Percentiles rank a stretch among this genome's conserved stretches.
Evolutionary conservation across 306 rosid species (phyloP).

Genomic region (Cicer pinnatifidum): DNA sequence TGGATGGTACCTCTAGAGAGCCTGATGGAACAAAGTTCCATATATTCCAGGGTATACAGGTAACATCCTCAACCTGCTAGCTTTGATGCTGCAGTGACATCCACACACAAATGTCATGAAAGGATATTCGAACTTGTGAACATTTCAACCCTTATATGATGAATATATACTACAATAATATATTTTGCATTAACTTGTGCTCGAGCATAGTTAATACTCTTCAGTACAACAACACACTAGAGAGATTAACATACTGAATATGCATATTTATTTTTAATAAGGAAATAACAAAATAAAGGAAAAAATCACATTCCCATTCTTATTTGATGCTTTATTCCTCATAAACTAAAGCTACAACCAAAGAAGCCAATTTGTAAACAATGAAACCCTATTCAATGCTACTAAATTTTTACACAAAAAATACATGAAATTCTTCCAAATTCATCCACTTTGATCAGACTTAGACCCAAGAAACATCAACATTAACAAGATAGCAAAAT

Average conservation of each 20-base stretch:
- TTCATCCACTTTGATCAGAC: neutral
- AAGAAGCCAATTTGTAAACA: slow-evolving; percentile 16
- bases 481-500: neutral
- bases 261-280: neutral
- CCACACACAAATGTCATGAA: slow-evolving; percentile 17
- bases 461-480: neutral
- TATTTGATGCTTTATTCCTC: slow-evolving; percentile 13
- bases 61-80: slow-evolving; percentile 30
- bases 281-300: neutral
- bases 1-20: slow-evolving; percentile 34
- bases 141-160: neutral
- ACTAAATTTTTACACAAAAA: slow-evolving; percentile 8
- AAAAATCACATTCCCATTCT: neutral
- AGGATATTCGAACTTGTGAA: neutral
- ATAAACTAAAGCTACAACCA: neutral
- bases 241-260: slow-evolving; percentile 1
- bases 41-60: slow-evolving; percentile 29
- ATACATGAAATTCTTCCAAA: neutral
- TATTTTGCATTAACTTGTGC: slow-evolving; percentile 12
- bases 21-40: slow-evolving; percentile 27
- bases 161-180: neutral
- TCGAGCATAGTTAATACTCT: neutral
- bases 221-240: neutral
- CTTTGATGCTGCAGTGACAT: slow-evolving; percentile 36
- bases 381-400: neutral